Percentiles rank a stretch among this genome's conserved stretches.
phyloP scores from a whole-genome alignment of 129 eudicot genomes.

The Chrysanthemum seticuspe region DNA sequence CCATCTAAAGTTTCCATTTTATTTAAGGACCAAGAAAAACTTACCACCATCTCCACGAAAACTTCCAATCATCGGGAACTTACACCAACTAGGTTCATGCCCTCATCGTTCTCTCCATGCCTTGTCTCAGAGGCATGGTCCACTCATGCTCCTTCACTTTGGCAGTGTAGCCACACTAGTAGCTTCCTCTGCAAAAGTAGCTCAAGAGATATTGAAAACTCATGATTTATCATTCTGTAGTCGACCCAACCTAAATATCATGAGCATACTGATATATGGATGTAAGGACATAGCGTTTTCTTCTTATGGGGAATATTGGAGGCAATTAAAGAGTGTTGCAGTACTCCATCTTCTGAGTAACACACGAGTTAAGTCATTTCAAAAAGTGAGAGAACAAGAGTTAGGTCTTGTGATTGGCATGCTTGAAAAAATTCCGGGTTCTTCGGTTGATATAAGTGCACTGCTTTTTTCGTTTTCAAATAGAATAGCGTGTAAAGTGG shows the following conservation, averaged over 20 bases:
- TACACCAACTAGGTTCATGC: slow-evolving; percentile 47
- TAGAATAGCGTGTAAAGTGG: slow-evolving; percentile 38
- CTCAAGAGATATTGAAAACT: slow-evolving; percentile 52
- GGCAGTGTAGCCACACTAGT: slow-evolving; percentile 44
- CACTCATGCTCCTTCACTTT: slow-evolving; percentile 51
- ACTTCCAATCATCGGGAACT: slow-evolving; percentile 52
- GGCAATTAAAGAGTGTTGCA: slow-evolving; percentile 49
- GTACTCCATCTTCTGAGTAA: slow-evolving; percentile 49
- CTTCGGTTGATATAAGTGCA: slow-evolving; percentile 37
- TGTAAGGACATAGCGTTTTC: slow-evolving; percentile 35
- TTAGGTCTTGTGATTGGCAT: slow-evolving; percentile 17
- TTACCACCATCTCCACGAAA: slow-evolving; percentile 54
- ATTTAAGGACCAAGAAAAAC: background rate
- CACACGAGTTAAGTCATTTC: slow-evolving; percentile 41
- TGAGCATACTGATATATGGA: slow-evolving; percentile 33
- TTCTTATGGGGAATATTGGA: slow-evolving; percentile 64
- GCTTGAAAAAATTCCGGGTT: too few species aligned
- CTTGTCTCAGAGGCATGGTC: slow-evolving; percentile 39
- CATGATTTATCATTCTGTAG: slow-evolving; percentile 50
- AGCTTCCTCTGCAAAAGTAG: slow-evolving; percentile 50
- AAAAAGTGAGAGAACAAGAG: slow-evolving; percentile 40
- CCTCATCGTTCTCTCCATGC: slow-evolving; percentile 46
- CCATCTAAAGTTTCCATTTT: too few species aligned
- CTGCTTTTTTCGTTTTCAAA: slow-evolving; percentile 24
- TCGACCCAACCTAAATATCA: slow-evolving; percentile 31